These are phyloP conservation scores for Penicillium vulpinum DNA, from an alignment of 2,329 filamentous ascomycete species.

Conservation along the genomic window DNA sequence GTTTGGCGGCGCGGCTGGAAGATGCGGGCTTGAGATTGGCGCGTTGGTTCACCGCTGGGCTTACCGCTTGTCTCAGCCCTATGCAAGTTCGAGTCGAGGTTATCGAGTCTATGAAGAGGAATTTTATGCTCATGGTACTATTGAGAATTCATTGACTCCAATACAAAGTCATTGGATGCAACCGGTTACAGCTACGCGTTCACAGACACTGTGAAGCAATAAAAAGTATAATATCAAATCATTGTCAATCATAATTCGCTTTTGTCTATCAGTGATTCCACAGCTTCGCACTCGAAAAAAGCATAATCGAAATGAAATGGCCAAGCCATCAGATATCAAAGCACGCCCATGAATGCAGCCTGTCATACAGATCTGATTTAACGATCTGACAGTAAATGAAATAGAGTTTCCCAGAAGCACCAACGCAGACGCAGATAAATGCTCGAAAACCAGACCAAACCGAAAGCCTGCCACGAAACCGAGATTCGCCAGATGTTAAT, in stretches of 20 bases:
- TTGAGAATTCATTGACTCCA: not conserved
- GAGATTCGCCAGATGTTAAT: conserved; percentile 13
- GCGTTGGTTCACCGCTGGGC: not conserved
- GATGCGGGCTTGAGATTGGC: not conserved
- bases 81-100: not conserved
- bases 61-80: conserved; percentile 1
- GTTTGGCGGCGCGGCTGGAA: not conserved
- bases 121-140: not conserved
- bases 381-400: not conserved
- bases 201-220: not conserved
- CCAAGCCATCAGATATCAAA: not conserved
- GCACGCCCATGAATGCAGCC: not conserved
- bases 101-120: not conserved
- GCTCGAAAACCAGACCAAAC: conserved; percentile 3
- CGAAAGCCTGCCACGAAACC: conserved; percentile 1
- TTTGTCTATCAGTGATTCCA: conserved; percentile 9
- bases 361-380: not conserved
- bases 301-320: not conserved
- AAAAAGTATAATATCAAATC: not conserved
- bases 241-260: conserved; percentile 12
- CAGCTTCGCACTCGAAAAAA: not conserved
- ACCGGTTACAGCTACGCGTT: not conserved
- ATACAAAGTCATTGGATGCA: not conserved
- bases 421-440: not conserved
- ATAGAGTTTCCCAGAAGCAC: not conserved